Conservation (phyloP, 805 yeast species). For the Saccharomyces mikatae region DNA sequence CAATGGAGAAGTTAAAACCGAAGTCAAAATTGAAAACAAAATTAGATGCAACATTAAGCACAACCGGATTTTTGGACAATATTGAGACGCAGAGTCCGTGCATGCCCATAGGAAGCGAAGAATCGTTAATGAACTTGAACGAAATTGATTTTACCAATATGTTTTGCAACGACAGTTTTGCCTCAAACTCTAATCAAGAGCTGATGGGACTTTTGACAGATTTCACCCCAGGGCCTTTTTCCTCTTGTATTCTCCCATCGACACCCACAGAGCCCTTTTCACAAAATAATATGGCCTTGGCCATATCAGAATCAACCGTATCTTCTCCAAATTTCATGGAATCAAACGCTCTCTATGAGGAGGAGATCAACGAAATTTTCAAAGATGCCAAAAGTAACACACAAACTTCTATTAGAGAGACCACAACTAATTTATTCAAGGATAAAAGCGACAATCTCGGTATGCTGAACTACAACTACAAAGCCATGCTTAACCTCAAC, state of each 20-base stretch:
- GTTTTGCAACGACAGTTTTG: conserved; percentile 6
- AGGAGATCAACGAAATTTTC: neutral
- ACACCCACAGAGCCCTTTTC: neutral
- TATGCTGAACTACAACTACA: neutral
- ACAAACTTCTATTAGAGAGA: neutral
- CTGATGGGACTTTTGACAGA: neutral
- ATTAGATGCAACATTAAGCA: neutral
- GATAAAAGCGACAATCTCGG: neutral
- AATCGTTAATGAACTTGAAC: conserved; percentile 10
- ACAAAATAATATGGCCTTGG: neutral
- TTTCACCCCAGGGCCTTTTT: neutral
- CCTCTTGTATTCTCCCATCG: neutral
- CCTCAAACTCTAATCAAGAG: neutral
- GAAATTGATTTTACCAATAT: conserved; percentile 30
- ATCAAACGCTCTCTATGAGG: neutral
- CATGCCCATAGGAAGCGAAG: neutral
- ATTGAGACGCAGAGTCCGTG: neutral
- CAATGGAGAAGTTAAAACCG: neutral
- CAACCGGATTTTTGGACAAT: neutral
- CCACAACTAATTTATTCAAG: neutral
- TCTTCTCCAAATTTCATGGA: neutral
- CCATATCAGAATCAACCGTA: neutral
- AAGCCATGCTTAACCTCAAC: neutral
- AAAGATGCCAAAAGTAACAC: neutral
- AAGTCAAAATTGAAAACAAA: neutral